These are phyloP conservation scores for Dothidotthia symphoricarpi DNA, from an alignment of 2,329 filamentous ascomycete species.

Conservation along the genomic window DNA sequence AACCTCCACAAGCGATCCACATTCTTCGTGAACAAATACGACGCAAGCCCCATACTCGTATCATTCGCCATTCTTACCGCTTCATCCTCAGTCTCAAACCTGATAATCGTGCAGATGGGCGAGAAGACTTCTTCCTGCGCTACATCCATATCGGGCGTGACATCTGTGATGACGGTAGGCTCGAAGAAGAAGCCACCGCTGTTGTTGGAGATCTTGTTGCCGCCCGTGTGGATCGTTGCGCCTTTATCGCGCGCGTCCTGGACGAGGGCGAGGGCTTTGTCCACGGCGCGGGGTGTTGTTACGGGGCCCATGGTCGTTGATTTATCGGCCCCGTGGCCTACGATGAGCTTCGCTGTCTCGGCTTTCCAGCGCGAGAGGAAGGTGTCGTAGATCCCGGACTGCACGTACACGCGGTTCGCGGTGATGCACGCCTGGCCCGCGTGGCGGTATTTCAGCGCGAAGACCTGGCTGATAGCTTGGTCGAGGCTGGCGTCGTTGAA, in stretches of 20 bases:
- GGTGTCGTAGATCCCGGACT: constrained; percentile 60
- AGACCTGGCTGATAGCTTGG: constrained; percentile 49
- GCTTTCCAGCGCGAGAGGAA: constrained; percentile 57
- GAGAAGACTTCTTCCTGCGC: constrained; percentile 64
- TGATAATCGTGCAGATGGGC: constrained; percentile 62
- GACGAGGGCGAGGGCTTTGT: constrained; percentile 60
- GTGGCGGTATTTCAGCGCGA: constrained; percentile 56
- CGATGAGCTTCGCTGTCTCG: constrained; percentile 54
- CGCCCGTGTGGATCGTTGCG: constrained; percentile 63
- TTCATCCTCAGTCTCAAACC: constrained; percentile 66
- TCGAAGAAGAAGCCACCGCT: constrained; percentile 65
- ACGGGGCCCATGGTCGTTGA: constrained; percentile 61
- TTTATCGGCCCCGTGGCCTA: constrained; percentile 61
- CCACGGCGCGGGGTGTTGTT: constrained; percentile 55
- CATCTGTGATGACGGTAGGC: constrained; percentile 62
- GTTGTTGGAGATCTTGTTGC: constrained; percentile 48
- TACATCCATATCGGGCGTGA: constrained; percentile 58
- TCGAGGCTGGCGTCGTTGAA: constrained; percentile 65
- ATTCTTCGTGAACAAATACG: constrained; percentile 68
- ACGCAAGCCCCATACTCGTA: constrained; percentile 63
- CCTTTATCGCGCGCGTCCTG: constrained; percentile 63
- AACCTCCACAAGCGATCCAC: constrained; percentile 64
- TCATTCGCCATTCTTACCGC: constrained; percentile 60
- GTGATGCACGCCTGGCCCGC: constrained; percentile 66
- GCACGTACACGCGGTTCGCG: constrained; percentile 65